Evolutionary conservation across 2,329 filamentous ascomycete genomes (phyloP).

Genomic region (Hymenoscyphus fraxineus): DNA sequence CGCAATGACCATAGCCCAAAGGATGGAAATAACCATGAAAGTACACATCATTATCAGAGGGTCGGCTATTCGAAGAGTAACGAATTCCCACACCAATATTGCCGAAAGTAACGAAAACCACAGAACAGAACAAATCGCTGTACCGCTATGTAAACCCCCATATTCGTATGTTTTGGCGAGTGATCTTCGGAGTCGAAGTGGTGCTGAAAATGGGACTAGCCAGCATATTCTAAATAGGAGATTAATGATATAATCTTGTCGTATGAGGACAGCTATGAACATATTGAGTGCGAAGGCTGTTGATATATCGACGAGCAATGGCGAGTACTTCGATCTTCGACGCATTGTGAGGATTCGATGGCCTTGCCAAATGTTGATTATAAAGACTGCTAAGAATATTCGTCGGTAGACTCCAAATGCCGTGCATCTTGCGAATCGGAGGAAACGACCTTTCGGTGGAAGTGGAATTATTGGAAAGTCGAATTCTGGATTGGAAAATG

Average conservation of each 20-base stretch:
- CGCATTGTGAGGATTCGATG: conserved; percentile 38
- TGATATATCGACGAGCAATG: conserved; percentile 23
- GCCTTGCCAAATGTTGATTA: conserved; percentile 44
- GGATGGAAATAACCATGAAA: conserved; percentile 39
- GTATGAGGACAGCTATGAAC: conserved; percentile 46
- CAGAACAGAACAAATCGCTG: conserved; percentile 45
- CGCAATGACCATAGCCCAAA: conserved; percentile 46
- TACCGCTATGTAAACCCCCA: conserved; percentile 51
- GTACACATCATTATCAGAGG: conserved; percentile 23
- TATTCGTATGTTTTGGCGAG: conserved; percentile 51
- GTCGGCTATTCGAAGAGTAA: conserved; percentile 19
- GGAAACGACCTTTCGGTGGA: conserved; percentile 17
- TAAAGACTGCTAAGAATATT: conserved; percentile 51
- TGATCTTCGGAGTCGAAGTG: conserved; percentile 45
- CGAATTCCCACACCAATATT: conserved; percentile 25
- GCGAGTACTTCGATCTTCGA: conserved; percentile 22
- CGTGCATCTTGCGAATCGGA: conserved; percentile 25
- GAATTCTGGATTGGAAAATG: not conserved
- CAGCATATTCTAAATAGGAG: conserved; percentile 44
- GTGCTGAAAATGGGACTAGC: conserved; percentile 44
- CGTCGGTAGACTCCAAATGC: conserved; percentile 53
- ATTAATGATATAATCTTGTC: conserved; percentile 53
- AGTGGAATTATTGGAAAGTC: conserved; percentile 9
- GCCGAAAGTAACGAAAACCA: conserved; percentile 44
- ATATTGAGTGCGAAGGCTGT: conserved; percentile 41